A percentile compares a stretch with the other conserved stretches of the same genome.
Evolutionary conservation across 257 asterid species (phyloP).

Genomic region (Eucommia ulmoides): DNA sequence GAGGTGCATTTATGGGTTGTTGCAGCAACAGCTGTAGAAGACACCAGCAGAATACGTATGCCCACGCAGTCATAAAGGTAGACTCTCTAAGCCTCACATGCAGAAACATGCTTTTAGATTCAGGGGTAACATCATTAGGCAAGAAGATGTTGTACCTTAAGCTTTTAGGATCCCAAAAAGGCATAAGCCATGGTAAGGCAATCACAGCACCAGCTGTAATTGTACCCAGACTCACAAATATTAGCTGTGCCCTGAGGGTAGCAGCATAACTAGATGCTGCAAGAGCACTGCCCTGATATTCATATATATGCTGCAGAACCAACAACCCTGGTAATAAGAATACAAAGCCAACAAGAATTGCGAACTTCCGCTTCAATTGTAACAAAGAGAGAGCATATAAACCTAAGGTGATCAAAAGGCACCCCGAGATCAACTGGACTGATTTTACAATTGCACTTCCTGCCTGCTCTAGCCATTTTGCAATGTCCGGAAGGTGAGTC

Average conservation of each 20-base stretch:
- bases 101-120: slow-evolving; percentile 9
- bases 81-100: slow-evolving; percentile 28
- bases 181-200: slow-evolving; percentile 62
- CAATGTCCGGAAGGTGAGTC: slow-evolving; percentile 71
- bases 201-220: slow-evolving; percentile 30
- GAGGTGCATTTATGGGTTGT: slow-evolving; percentile 70
- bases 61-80: slow-evolving; percentile 43
- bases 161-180: slow-evolving; percentile 16
- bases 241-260: slow-evolving; percentile 41
- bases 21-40: slow-evolving; percentile 75
- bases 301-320: slow-evolving; percentile 36
- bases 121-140: slow-evolving; percentile 1
- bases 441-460: slow-evolving; percentile 32
- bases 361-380: slow-evolving; percentile 19
- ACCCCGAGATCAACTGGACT: slow-evolving; percentile 42
- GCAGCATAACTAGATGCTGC: slow-evolving; percentile 27
- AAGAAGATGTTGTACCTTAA: not conserved
- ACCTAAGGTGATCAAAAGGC: slow-evolving; percentile 32
- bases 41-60: slow-evolving; percentile 58
- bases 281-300: slow-evolving; percentile 24
- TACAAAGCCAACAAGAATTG: slow-evolving; percentile 25
- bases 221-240: slow-evolving; percentile 45
- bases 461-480: slow-evolving; percentile 61
- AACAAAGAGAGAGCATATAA: slow-evolving; percentile 21
- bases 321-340: slow-evolving; percentile 36